phyloP scores from a whole-genome alignment of 1,139 yeast species.

The Diutina neorugosa region DNA sequence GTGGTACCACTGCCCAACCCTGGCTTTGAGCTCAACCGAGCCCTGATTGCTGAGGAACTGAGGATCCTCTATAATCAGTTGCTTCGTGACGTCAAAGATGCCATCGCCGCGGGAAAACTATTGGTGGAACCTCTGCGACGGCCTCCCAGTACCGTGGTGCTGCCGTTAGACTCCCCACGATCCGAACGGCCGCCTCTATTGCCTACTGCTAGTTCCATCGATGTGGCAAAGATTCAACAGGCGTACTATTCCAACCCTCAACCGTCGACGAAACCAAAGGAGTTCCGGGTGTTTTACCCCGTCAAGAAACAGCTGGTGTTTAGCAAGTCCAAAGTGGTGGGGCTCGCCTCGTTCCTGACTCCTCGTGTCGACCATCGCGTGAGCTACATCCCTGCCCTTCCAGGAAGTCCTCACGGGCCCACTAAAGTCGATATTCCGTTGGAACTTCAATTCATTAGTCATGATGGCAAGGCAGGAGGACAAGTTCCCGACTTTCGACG shows the following conservation, averaged over 20 bases:
- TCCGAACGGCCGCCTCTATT: conserved; percentile 12
- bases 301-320: conserved; percentile 21
- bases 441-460: conserved; percentile 15
- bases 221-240: conserved; percentile 5
- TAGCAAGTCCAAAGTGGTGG: conserved; percentile 20
- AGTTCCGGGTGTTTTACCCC: conserved; percentile 21
- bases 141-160: neutral
- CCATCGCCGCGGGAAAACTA: conserved; percentile 15
- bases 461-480: conserved; percentile 9
- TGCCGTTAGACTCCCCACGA: conserved; percentile 10
- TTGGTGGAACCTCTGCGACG: conserved; percentile 5
- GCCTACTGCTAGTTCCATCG: neutral
- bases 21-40: conserved; percentile 9
- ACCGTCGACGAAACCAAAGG: neutral
- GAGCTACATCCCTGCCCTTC: conserved; percentile 11
- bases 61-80: conserved; percentile 19
- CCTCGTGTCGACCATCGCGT: conserved; percentile 18
- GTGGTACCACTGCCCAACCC: conserved; percentile 17
- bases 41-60: conserved; percentile 14
- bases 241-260: neutral
- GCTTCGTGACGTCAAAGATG: conserved; percentile 17
- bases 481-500: conserved; percentile 17
- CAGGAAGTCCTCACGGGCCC: conserved; percentile 5
- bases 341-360: conserved; percentile 21
- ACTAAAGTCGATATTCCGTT: conserved; percentile 15